A percentile compares a stretch with the other conserved stretches of the same genome.
Conservation (phyloP, 78 protist species). For the Tieghemostelium lacteum region DNA sequence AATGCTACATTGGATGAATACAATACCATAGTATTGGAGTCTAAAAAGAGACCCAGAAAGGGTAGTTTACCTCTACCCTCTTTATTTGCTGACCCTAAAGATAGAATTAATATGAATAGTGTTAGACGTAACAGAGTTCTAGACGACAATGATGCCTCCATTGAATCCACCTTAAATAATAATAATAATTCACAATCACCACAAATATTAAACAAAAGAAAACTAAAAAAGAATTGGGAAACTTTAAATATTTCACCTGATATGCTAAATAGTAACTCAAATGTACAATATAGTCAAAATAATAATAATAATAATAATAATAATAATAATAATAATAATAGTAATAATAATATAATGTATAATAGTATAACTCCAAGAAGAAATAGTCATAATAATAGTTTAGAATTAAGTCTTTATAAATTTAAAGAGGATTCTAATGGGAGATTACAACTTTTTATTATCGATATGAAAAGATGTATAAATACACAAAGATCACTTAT, state of each 20-base stretch:
- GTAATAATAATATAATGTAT: background rate
- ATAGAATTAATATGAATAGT: background rate
- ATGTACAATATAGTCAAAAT: background rate
- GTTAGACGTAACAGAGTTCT: background rate
- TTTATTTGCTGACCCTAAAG: background rate
- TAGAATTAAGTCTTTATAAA: background rate
- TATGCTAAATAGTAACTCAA: background rate
- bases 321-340: constrained; percentile 2
- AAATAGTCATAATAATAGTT: background rate
- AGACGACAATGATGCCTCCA: no score
- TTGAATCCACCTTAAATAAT: no score
- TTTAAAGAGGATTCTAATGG: constrained; percentile 40
- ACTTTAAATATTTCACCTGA: background rate
- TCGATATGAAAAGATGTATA: constrained; percentile 19
- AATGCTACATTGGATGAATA: no score
- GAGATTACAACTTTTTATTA: constrained; percentile 22
- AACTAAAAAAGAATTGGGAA: constrained; percentile 13
- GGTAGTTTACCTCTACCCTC: constrained; percentile 74
- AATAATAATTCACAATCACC: background rate
- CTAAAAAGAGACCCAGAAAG: constrained; percentile 16
- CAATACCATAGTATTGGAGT: background rate
- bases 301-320: background rate
- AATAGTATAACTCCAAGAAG: background rate
- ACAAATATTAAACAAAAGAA: background rate
- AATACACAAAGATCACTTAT: background rate